Conservation (phyloP, 1,284 basidiomycete species). For the Coniophora puteana region DNA sequence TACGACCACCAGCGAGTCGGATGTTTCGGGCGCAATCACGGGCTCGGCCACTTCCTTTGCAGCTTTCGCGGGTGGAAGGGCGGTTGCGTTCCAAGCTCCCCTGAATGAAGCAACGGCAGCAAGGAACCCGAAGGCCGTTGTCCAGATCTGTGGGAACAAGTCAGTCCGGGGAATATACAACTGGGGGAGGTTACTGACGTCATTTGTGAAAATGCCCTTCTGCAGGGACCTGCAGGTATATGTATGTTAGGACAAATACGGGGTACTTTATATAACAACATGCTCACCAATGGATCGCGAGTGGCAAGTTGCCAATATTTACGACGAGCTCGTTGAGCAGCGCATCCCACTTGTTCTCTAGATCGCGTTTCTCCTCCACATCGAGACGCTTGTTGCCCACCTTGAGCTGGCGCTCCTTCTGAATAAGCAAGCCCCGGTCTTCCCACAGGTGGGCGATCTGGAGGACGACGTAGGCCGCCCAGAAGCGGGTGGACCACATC, state of each 20-base stretch:
- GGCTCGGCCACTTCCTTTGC: not conserved
- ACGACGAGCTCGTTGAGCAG: constrained; percentile 72
- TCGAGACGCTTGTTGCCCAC: constrained; percentile 52
- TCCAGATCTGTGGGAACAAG: constrained; percentile 46
- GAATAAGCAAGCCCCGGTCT: constrained; percentile 55
- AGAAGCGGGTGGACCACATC: constrained; percentile 73
- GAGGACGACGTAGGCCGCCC: constrained; percentile 71
- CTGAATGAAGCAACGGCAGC: constrained; percentile 65
- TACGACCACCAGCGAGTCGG: not conserved
- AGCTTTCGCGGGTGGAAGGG: constrained; percentile 34
- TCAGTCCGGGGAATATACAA: constrained; percentile 2
- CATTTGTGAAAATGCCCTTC: constrained; percentile 60
- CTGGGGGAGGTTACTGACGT: constrained; percentile 36
- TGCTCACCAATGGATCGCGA: constrained; percentile 80
- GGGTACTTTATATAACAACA: constrained; percentile 3
- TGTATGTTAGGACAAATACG: constrained; percentile 3
- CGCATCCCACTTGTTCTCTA: constrained; percentile 60
- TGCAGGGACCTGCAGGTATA: constrained; percentile 57
- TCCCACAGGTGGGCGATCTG: constrained; percentile 71
- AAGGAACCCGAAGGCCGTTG: constrained; percentile 58
- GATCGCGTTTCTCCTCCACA: constrained; percentile 51
- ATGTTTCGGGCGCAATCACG: not conserved
- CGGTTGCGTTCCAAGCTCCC: constrained; percentile 73
- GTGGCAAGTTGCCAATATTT: constrained; percentile 74
- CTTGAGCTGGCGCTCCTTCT: constrained; percentile 49